phyloP scores from a whole-genome alignment of 2,329 filamentous ascomycete species.

The Daldinia sp. region DNA sequence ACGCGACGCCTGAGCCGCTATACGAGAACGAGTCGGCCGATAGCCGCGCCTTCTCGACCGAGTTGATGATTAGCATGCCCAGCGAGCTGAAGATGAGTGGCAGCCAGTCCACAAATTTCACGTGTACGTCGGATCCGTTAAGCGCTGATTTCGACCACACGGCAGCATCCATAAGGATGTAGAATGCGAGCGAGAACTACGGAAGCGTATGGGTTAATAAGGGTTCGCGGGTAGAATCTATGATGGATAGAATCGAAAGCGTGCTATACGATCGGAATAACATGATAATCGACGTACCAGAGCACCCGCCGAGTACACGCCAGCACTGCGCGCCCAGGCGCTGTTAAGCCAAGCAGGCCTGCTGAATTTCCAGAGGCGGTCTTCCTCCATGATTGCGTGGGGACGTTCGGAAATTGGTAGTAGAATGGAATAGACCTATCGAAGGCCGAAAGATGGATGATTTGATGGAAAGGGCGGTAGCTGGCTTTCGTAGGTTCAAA shows the following conservation, averaged over 20 bases:
- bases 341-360: conserved; percentile 73
- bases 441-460: neutral
- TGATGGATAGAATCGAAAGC: neutral
- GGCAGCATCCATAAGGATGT: conserved; percentile 72
- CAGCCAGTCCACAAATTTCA: conserved; percentile 75
- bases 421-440: neutral
- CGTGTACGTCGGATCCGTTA: conserved; percentile 68
- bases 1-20: conserved; percentile 69
- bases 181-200: conserved; percentile 74
- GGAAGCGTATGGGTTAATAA: neutral
- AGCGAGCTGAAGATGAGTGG: conserved; percentile 72
- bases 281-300: conserved; percentile 57
- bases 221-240: neutral
- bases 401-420: neutral
- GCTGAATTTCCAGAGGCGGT: conserved; percentile 72
- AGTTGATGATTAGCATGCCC: conserved; percentile 77
- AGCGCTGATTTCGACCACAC: conserved; percentile 70
- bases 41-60: conserved; percentile 71
- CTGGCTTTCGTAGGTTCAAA: neutral
- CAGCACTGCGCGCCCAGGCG: conserved; percentile 68
- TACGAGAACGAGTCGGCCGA: conserved; percentile 70
- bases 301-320: conserved; percentile 69
- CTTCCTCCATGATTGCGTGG: conserved; percentile 62
- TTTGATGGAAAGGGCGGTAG: neutral
- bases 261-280: too few relatives aligned